Conservation (phyloP, 2,329 filamentous ascomycete species). For the Rhynchosporium secalis region DNA sequence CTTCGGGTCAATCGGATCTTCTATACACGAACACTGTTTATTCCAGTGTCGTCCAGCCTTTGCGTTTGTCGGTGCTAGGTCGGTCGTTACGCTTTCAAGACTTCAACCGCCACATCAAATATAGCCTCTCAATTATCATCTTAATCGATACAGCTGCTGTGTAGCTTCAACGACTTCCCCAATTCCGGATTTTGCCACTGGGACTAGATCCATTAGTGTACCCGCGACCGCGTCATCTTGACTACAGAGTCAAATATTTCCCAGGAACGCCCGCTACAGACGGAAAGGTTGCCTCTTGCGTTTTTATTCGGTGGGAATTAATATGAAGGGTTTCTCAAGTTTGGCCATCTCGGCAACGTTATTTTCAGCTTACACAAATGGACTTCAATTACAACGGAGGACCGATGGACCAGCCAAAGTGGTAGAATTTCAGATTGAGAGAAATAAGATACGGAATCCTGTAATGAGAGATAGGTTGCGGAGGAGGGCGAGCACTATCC, state of each 20-base stretch:
- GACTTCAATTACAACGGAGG: slow-evolving; percentile 34
- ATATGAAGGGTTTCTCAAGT: slow-evolving; percentile 35
- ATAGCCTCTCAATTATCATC: not conserved
- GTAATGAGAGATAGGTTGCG: slow-evolving; percentile 42
- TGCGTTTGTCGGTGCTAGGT: not conserved
- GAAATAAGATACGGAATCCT: slow-evolving; percentile 34
- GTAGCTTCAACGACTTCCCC: not conserved
- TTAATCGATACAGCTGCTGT: slow-evolving; percentile 5
- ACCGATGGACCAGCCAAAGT: slow-evolving; percentile 36
- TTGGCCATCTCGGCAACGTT: slow-evolving; percentile 34
- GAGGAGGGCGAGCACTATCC: slow-evolving; percentile 47
- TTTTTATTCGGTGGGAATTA: slow-evolving; percentile 15
- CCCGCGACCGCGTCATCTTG: slow-evolving; percentile 27
- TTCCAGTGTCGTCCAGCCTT: slow-evolving; percentile 9
- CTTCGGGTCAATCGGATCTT: not conserved
- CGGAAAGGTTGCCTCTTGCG: not conserved
- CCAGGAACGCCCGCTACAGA: slow-evolving; percentile 2
- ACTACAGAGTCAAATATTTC: slow-evolving; percentile 11
- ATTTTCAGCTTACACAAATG: slow-evolving; percentile 35
- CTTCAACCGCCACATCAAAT: not conserved
- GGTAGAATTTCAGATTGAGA: slow-evolving; percentile 37
- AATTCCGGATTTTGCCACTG: slow-evolving; percentile 6
- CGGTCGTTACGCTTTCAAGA: slow-evolving; percentile 6
- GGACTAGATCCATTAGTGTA: slow-evolving; percentile 21
- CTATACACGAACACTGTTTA: not conserved